Percentiles rank a stretch among this genome's conserved stretches.
Conservation (phyloP, 805 yeast genomes). For the Lachancea kluyveri region DNA sequence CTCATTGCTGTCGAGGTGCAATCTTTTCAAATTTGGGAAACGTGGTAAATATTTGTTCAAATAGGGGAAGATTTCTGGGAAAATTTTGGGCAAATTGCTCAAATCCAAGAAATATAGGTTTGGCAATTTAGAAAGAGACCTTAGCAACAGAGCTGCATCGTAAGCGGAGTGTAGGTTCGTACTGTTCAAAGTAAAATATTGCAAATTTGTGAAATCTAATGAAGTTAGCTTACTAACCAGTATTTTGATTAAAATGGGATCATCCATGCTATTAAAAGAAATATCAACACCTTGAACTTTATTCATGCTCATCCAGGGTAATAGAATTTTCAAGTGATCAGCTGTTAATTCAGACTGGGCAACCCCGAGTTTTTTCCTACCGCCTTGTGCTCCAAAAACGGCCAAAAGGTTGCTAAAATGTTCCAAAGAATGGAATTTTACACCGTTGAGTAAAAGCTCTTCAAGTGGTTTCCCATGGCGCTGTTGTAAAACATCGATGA, state of each 20-base stretch:
- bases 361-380: constrained; percentile 51
- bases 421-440: constrained; percentile 43
- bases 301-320: constrained; percentile 48
- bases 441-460: constrained; percentile 78
- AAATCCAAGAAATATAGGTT: constrained; percentile 67
- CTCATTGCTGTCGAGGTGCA: constrained; percentile 68
- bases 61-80: constrained; percentile 54
- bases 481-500: constrained; percentile 59
- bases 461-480: constrained; percentile 62
- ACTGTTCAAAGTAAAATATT: constrained; percentile 57
- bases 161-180: constrained; percentile 51
- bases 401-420: constrained; percentile 50
- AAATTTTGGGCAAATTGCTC: constrained; percentile 60
- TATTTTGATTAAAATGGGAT: constrained; percentile 25
- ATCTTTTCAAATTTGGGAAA: constrained; percentile 54
- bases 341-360: constrained; percentile 62
- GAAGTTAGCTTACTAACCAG: constrained; percentile 20
- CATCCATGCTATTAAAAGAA: constrained; percentile 67
- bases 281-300: constrained; percentile 62
- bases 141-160: constrained; percentile 44
- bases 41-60: constrained; percentile 62
- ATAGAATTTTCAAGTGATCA: constrained; percentile 51
- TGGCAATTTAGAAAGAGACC: constrained; percentile 47
- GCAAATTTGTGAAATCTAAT: constrained; percentile 23
- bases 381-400: constrained; percentile 43